Evolutionary conservation across 306 rosid species (phyloP).

Genomic region (Hylodesmum podocarpum): DNA sequence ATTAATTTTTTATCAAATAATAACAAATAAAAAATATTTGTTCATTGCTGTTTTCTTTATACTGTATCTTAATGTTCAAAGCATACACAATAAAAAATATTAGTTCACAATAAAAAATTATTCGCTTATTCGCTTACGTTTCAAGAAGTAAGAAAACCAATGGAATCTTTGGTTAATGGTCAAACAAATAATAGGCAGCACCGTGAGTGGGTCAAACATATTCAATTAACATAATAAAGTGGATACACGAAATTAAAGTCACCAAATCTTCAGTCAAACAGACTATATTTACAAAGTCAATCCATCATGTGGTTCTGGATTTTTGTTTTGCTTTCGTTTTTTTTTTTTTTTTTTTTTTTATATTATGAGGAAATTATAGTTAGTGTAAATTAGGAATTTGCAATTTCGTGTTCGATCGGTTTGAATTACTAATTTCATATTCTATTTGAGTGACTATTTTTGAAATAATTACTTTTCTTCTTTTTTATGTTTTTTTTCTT

Average conservation of each 20-base stretch:
- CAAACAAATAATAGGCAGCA: not conserved
- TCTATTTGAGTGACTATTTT: not conserved
- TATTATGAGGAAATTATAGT: not conserved
- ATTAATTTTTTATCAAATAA: no score
- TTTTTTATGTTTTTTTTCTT: no score
- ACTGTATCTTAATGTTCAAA: no score
- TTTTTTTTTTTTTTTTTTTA: not conserved
- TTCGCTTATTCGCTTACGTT: not conserved
- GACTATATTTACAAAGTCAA: not conserved
- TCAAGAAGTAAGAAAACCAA: not conserved
- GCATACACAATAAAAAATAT: no score
- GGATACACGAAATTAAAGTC: not conserved
- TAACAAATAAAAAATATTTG: no score
- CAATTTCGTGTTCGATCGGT: not conserved
- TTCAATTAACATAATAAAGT: not conserved
- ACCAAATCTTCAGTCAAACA: not conserved
- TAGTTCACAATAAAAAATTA: no score
- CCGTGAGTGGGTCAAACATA: constrained; percentile 4
- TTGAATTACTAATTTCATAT: not conserved
- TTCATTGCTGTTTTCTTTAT: no score
- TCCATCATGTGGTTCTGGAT: not conserved
- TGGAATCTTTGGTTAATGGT: constrained; percentile 7
- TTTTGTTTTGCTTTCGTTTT: not conserved
- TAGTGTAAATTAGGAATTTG: not conserved
- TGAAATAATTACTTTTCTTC: not conserved